Conservation (phyloP, 768 basidiomycete species). For the Sarcodon sp. region DNA sequence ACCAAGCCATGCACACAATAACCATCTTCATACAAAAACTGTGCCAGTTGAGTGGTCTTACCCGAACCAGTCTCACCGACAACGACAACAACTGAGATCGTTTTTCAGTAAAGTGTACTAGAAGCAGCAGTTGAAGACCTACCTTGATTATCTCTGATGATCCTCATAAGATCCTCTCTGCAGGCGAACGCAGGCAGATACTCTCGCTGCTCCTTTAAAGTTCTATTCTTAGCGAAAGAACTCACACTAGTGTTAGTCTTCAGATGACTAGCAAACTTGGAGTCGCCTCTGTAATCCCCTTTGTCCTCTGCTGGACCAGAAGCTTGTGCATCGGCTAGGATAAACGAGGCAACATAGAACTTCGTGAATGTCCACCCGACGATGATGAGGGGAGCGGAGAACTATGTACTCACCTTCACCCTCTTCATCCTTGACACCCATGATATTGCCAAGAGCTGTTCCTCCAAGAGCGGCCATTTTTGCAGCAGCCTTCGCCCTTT, state of each 20-base stretch:
- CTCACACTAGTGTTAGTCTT: conserved; percentile 71
- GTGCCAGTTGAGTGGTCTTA: conserved; percentile 92
- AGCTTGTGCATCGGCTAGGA: conserved; percentile 34
- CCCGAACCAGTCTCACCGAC: conserved; percentile 99
- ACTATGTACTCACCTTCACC: conserved; percentile 60
- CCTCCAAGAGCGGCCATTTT: conserved; percentile 89
- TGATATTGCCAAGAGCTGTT: conserved; percentile 90
- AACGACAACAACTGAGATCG: conserved; percentile 66
- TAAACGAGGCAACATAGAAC: conserved; percentile 17
- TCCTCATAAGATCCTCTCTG: conserved; percentile 81
- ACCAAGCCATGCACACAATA: conserved; percentile 84
- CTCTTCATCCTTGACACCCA: conserved; percentile 94
- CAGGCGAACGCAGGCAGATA: conserved; percentile 97
- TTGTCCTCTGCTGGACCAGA: conserved; percentile 37
- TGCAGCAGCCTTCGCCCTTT: conserved; percentile 91
- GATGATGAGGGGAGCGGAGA: conserved; percentile 10
- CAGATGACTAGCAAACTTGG: conserved; percentile 93
- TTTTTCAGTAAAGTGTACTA: not conserved
- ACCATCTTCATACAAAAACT: conserved; percentile 96
- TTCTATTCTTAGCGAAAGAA: conserved; percentile 67
- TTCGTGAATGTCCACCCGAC: conserved; percentile 74
- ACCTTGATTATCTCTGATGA: conserved; percentile 94
- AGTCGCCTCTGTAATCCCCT: conserved; percentile 82
- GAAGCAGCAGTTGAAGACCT: conserved; percentile 4
- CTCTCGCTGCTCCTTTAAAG: conserved; percentile 90